Evolutionary conservation across 2,329 filamentous ascomycete genomes (phyloP), one percentile per base, ranked within the genome.

Genomic region (Tympanopsis confertula): DNA sequence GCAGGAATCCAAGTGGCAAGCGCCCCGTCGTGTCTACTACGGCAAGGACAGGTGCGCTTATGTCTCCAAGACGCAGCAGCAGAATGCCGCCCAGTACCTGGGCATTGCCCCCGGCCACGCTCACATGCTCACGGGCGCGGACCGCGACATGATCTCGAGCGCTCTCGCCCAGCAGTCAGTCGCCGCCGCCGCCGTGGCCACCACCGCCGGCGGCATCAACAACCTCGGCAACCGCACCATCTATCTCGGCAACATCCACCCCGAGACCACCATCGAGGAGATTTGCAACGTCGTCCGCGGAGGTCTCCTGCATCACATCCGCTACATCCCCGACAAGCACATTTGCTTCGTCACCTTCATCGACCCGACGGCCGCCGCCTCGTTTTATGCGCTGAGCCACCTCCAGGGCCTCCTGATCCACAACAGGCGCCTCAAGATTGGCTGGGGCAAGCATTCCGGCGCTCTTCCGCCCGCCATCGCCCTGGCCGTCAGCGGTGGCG

Each of bases 281-380:
- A 98, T 98, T 57, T 98, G 91, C 73, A 98, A 98, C 54, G 91
- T 98, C 40, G 91, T 98, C 38, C 79, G 91, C 46, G 91, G 91
- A 41, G 91, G 91, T 50, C 74, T 98, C 46, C 71, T 98, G 51
- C 91, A 98, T 60, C 91, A 98, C 60, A 94, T 98, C 59, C 86
- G 91, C 50, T 98, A 96, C 63, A 98, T 98, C 50, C 89, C 91
- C 4, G 91, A 98, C 67, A 98, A 98, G 74, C 91, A 98, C 64
- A 98, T 98, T 50, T 98, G 91, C 69, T 98, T 98, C 55, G 91
- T 98, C 41, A 98, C 91, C 1, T 98, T 98, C 63, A 96, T 98
- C 58, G 91, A 98, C 54, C 91, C 91, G 5, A 98, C 91, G 18
- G 93, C 91, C 3, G 91, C 91, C 17, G 91, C 91, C 29, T 95